Evolutionary conservation across 768 basidiomycete species (phyloP).

Genomic region (Gloeopeniophorella convolvens): DNA sequence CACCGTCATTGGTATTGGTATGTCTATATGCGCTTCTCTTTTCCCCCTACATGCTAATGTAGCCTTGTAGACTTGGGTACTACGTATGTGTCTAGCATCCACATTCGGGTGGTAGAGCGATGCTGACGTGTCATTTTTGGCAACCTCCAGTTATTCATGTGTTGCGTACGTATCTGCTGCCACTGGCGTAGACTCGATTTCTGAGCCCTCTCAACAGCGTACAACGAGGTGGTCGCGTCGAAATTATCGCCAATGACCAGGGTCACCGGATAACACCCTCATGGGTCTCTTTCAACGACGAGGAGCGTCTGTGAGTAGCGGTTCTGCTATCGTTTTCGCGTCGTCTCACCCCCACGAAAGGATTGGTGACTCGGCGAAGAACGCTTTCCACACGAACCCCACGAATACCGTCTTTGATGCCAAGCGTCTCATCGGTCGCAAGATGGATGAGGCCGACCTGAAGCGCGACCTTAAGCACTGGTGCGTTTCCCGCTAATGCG

Average conservation of each 20-base stretch:
- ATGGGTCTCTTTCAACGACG: conserved; percentile 54
- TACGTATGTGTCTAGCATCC: conserved; percentile 43
- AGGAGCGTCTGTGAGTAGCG: conserved; percentile 42
- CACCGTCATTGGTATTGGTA: conserved; percentile 89
- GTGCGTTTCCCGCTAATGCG: conserved; percentile 22
- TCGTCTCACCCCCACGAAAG: conserved; percentile 22
- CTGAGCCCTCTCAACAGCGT: conserved; percentile 22
- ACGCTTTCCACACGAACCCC: conserved; percentile 89
- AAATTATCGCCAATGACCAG: conserved; percentile 51
- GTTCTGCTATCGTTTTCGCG: background rate
- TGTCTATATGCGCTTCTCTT: conserved; percentile 21
- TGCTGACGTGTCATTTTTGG: conserved; percentile 26
- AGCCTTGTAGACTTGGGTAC: conserved; percentile 74
- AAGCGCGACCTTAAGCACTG: conserved; percentile 85
- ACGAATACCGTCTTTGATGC: conserved; percentile 94
- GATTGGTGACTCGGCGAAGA: conserved; percentile 96
- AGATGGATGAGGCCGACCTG: conserved; percentile 73
- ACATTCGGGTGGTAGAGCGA: background rate
- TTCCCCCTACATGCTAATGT: background rate
- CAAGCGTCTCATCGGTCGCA: conserved; percentile 90
- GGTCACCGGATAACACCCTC: conserved; percentile 61
- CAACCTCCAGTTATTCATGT: conserved; percentile 80
- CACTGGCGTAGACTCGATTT: conserved; percentile 32
- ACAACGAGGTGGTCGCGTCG: conserved; percentile 43
- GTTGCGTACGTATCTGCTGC: conserved; percentile 59